Evolutionary conservation across 129 eudicot species (phyloP), one percentile per base, ranked within the genome.

Genomic region (Ambrosia trifida): DNA sequence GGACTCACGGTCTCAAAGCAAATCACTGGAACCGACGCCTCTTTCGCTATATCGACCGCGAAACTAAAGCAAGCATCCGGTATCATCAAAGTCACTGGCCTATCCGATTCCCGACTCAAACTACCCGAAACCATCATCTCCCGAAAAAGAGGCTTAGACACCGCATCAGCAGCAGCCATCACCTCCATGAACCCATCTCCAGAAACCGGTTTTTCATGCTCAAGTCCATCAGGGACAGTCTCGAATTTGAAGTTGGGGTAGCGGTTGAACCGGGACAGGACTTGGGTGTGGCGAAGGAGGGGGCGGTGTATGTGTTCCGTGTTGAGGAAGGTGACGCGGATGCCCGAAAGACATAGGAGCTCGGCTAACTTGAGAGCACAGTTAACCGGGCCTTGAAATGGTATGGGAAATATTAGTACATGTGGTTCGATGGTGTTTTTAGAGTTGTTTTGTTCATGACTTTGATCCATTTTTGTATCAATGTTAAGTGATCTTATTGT

Each of bases 331-430:
- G 96, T 91, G 74, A 88, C 78, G 5, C 60, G 75, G 43, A 91
- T 63, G 56, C 80, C 76, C 7, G 83, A 40, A 56, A 84, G 79
- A 71, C 85, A 83, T 16, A 88, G 68, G 32, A 85, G 88, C 77
- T 88, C 84, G 44, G 91, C 91, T 20, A 88, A 72, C 63, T 88
- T 85, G 18, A 85, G 85, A 83, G 76, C 81, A 49, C 81, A 83
- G 69, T 83, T 88, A 4, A 88, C 86, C 4, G 85, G 91, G 14
- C 96, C 91, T 72, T 88, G 96, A 20, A 85, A 66, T 8, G 96
- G 96, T 2, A 85, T 11, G 2, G 89, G 91, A 68, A 88, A 88
- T 76, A 88, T 68, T 20, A 85, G 85, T 3, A 88, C 89, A n/a
- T 83, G 91, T 2, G 91, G 86, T 28, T 66, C 60, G 45, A 14